phyloP scores from a whole-genome alignment of 805 yeast species.

The Spathaspora boniae region DNA sequence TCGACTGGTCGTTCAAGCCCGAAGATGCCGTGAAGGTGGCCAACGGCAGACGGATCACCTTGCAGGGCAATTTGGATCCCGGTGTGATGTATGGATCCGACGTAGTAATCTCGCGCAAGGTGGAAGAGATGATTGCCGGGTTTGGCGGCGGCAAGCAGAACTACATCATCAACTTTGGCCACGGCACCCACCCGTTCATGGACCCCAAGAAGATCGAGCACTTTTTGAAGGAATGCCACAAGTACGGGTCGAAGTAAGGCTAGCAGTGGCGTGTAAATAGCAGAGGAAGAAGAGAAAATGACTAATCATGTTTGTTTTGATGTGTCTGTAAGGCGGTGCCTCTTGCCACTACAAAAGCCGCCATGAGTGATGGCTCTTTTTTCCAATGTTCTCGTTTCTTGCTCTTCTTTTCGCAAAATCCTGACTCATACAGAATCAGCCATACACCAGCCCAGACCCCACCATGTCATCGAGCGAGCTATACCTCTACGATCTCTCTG shows the following conservation, averaged over 20 bases:
- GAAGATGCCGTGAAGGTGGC: slow-evolving; percentile 74
- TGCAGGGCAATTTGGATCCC: slow-evolving; percentile 96
- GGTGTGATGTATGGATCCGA: slow-evolving; percentile 90
- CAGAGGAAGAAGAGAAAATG: not conserved
- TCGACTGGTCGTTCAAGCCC: slow-evolving; percentile 90
- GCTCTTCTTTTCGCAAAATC: too few species aligned
- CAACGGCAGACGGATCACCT: slow-evolving; percentile 66
- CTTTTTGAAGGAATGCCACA: slow-evolving; percentile 84
- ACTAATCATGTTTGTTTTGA: too few species aligned
- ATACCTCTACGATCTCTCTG: slow-evolving; percentile 48
- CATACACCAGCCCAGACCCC: not conserved
- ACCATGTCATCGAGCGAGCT: slow-evolving; percentile 25
- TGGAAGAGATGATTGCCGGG: slow-evolving; percentile 81
- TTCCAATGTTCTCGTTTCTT: not conserved
- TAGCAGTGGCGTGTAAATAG: too few species aligned
- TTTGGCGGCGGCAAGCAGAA: slow-evolving; percentile 93
- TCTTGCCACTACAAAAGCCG: too few species aligned
- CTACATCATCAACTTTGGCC: slow-evolving; percentile 94
- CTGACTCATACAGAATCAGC: too few species aligned
- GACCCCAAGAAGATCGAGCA: slow-evolving; percentile 83
- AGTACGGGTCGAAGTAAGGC: slow-evolving; percentile 51
- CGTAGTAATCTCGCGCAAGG: slow-evolving; percentile 75
- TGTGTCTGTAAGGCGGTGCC: too few species aligned
- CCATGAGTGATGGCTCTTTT: too few species aligned
- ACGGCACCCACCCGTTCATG: slow-evolving; percentile 98